Conservation (phyloP, 2,329 filamentous ascomycete genomes). For the Neonectria neomacrospora region DNA sequence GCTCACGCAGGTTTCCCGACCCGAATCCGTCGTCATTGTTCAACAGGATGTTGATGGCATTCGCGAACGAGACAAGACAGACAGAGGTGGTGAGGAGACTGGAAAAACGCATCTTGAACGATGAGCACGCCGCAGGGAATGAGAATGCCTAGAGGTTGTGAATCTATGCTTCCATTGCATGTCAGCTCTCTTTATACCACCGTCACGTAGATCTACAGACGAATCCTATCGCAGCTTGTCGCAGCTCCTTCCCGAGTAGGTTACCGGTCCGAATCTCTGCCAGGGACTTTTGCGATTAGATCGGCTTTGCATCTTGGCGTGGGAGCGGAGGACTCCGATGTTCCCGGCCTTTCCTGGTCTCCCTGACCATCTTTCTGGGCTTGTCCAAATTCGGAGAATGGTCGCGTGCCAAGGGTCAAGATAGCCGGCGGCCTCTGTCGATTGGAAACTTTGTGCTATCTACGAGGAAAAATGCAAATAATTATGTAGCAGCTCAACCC, state of each 20-base stretch:
- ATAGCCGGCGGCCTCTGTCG: constrained; percentile 19
- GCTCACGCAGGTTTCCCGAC: constrained; percentile 45
- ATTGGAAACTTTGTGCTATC: neutral
- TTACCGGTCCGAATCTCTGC: neutral
- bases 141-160: neutral
- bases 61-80: constrained; percentile 29
- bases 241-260: constrained; percentile 19
- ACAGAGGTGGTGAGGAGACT: constrained; percentile 33
- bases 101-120: constrained; percentile 38
- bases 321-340: neutral
- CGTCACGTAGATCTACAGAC: neutral
- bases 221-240: neutral
- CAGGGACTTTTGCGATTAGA: constrained; percentile 10
- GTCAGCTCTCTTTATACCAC: neutral
- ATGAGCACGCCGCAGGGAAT: neutral
- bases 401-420: constrained; percentile 19
- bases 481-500: neutral
- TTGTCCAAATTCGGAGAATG: constrained; percentile 4
- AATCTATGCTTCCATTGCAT: neutral
- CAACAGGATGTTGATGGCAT: constrained; percentile 45
- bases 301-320: constrained; percentile 4
- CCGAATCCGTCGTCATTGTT: constrained; percentile 49
- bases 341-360: neutral
- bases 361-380: neutral
- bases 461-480: too few species aligned